Conservation (phyloP, 1,139 yeast genomes). For the Groenewaldozyma auringiensis region DNA sequence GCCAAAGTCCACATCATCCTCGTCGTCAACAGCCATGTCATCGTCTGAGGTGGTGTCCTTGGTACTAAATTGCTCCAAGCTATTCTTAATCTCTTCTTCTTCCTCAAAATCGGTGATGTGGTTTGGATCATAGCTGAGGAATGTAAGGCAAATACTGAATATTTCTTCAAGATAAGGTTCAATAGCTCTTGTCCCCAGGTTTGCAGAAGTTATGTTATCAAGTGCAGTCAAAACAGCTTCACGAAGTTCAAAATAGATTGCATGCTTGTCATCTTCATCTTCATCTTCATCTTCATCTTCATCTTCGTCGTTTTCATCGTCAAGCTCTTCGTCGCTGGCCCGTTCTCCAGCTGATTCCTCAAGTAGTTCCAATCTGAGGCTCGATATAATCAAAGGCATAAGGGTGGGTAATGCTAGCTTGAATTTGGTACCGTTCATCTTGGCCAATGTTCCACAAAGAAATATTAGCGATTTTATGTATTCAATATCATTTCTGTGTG, state of each 20-base stretch:
- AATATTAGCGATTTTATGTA: conserved; percentile 19
- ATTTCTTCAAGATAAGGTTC: conserved; percentile 29
- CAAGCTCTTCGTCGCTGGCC: conserved; percentile 4
- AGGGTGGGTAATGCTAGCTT: conserved; percentile 18
- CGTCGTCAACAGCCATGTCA: conserved; percentile 23
- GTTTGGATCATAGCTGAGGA: conserved; percentile 55
- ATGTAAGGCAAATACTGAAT: conserved; percentile 34
- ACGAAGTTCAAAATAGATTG: conserved; percentile 24
- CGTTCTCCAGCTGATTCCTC: background rate
- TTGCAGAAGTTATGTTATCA: conserved; percentile 22
- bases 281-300: conserved; percentile 14
- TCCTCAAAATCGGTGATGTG: conserved; percentile 34
- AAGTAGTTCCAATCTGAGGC: conserved; percentile 17
- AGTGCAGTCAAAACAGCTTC: conserved; percentile 29
- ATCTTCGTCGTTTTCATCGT: conserved; percentile 12
- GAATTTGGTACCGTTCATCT: conserved; percentile 22
- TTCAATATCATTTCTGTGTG: conserved; percentile 13
- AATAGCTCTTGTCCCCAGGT: conserved; percentile 20
- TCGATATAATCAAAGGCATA: conserved; percentile 19
- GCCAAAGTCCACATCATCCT: conserved; percentile 25
- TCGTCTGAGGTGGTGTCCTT: conserved; percentile 22
- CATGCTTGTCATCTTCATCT: conserved; percentile 15
- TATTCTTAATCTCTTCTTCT: conserved; percentile 24
- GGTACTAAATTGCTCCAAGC: background rate
- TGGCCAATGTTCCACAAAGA: conserved; percentile 26